Conservation (phyloP, 1,139 yeast species). For the Candida tetrigidarum region DNA sequence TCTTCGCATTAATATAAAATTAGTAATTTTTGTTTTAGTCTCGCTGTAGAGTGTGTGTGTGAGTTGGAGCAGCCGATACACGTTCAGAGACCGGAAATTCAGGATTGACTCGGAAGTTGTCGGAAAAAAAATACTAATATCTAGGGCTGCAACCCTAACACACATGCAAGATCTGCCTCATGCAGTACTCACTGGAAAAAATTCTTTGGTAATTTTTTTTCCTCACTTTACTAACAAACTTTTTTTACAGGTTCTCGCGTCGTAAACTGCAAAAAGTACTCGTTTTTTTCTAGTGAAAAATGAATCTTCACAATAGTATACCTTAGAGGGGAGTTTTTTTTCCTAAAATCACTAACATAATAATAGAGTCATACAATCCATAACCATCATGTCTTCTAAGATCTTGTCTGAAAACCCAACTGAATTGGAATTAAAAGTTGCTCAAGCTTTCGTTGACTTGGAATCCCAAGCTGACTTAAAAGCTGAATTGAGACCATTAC, state of each 20-base stretch:
- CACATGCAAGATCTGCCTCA: not conserved
- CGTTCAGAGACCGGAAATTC: too few relatives aligned
- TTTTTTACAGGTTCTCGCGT: slow-evolving; percentile 12
- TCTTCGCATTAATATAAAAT: slow-evolving; percentile 1
- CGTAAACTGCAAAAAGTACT: slow-evolving; percentile 14
- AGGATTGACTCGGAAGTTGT: too few relatives aligned
- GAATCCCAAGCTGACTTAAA: slow-evolving; percentile 95
- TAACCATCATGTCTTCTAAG: slow-evolving; percentile 93
- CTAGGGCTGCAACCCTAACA: slow-evolving; percentile 5
- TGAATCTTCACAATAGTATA: slow-evolving; percentile 3
- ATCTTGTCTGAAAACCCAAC: slow-evolving; percentile 90
- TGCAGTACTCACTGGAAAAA: not conserved
- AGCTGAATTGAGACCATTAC: slow-evolving; percentile 98
- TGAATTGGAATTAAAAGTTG: slow-evolving; percentile 99
- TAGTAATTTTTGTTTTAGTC: slow-evolving; percentile 4
- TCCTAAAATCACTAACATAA: not conserved
- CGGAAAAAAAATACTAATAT: too few relatives aligned
- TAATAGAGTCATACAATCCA: too few relatives aligned
- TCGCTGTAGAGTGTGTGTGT: not conserved
- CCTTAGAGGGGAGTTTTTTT: slow-evolving; percentile 10
- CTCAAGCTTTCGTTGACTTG: slow-evolving; percentile 98
- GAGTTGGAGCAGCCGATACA: too few relatives aligned
- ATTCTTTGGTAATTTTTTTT: not conserved
- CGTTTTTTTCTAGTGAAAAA: slow-evolving; percentile 9
- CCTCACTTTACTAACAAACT: not conserved